Evolutionary conservation across 768 basidiomycete genomes (phyloP).

Genomic region (Leccinum fibrillosum): DNA sequence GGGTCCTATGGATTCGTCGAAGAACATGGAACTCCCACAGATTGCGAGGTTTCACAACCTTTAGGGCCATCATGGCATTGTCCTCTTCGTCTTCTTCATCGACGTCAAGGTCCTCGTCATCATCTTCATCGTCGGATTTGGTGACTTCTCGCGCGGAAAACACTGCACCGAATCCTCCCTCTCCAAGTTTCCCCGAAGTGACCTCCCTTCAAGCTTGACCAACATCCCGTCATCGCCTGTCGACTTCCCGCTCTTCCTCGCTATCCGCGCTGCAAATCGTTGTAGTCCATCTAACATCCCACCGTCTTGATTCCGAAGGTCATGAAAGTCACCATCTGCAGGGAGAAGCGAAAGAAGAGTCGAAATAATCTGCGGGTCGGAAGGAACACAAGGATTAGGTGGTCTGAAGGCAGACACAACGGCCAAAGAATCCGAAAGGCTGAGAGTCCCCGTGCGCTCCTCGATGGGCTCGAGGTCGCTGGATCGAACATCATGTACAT

Average conservation of each 20-base stretch:
- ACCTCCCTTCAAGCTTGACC: constrained; percentile 59
- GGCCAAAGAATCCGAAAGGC: constrained; percentile 60
- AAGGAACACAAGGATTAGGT: constrained; percentile 87
- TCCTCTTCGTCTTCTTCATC: constrained; percentile 55
- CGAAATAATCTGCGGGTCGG: constrained; percentile 61
- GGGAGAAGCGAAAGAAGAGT: constrained; percentile 63
- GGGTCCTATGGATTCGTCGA: constrained; percentile 64
- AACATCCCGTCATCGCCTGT: constrained; percentile 41
- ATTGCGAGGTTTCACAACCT: constrained; percentile 85
- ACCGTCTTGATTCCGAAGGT: constrained; percentile 52
- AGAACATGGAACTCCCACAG: constrained; percentile 93
- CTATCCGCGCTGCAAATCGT: constrained; percentile 56
- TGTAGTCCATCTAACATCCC: constrained; percentile 67
- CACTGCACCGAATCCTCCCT: constrained; percentile 96
- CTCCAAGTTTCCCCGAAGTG: constrained; percentile 88
- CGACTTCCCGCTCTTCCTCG: constrained; percentile 34
- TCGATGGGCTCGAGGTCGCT: constrained; percentile 37
- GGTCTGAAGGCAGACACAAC: constrained; percentile 64
- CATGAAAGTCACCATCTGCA: constrained; percentile 57
- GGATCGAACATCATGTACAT: constrained; percentile 8
- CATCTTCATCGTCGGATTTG: constrained; percentile 39
- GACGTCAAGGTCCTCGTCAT: constrained; percentile 44
- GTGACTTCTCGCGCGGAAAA: constrained; percentile 69
- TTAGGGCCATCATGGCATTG: constrained; percentile 71
- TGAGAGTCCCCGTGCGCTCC: constrained; percentile 62